These are phyloP conservation scores for Sarocladium brachiariae DNA, from an alignment of 2,329 filamentous ascomycete genomes.

Conservation along the genomic window DNA sequence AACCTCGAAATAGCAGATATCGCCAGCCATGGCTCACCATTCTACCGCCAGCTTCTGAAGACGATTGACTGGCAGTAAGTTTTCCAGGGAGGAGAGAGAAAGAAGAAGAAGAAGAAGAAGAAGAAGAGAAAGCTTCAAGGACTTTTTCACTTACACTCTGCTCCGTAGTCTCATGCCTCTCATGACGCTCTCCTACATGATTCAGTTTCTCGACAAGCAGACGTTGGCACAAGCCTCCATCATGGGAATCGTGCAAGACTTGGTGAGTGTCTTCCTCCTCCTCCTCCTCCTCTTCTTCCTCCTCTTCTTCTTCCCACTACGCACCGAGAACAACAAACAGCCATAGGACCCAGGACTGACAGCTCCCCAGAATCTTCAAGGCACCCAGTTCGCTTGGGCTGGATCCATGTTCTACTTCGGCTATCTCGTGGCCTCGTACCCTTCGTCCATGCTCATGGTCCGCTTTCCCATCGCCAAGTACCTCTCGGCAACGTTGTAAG, in stretches of 20 bases:
- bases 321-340: no score
- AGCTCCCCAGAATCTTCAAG: neutral
- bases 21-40: neutral
- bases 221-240: neutral
- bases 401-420: conserved; percentile 36
- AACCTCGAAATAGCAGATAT: neutral
- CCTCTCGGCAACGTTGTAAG: neutral
- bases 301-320: no score
- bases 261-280: no score
- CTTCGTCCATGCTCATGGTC: conserved; percentile 1
- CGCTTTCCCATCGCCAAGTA: conserved; percentile 1
- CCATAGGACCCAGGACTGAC: neutral
- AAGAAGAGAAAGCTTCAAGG: no score
- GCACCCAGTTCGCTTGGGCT: neutral
- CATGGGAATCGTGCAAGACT: conserved; percentile 3
- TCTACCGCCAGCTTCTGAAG: neutral
- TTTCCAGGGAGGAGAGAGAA: no score
- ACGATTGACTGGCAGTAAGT: conserved; percentile 2
- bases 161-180: neutral
- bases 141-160: no score
- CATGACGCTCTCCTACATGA: neutral
- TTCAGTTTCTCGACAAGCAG: conserved; percentile 6
- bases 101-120: no score
- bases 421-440: conserved; percentile 26
- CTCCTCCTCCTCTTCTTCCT: no score